These are phyloP conservation scores for Leccinum proximum DNA, from an alignment of 1,284 basidiomycete genomes.

Conservation along the genomic window DNA sequence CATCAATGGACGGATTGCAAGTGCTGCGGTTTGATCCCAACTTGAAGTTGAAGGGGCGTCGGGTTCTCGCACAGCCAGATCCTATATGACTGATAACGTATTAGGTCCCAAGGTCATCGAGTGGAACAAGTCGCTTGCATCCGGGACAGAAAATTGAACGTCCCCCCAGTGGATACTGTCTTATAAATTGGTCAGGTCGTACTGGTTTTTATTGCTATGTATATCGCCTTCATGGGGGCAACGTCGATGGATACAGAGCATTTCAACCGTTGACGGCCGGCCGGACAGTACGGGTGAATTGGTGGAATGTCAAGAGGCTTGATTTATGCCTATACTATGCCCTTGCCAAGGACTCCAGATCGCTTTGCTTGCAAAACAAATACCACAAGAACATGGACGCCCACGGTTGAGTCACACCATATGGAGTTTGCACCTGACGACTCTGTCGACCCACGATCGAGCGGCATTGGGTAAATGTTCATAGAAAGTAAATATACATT, in stretches of 20 bases:
- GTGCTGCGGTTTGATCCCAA: slow-evolving; percentile 71
- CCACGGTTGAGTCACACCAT: no score
- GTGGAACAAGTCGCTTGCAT: slow-evolving; percentile 37
- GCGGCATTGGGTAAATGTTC: neutral
- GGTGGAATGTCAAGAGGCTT: neutral
- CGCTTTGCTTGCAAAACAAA: neutral
- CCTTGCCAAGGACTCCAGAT: neutral
- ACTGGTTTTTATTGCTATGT: neutral
- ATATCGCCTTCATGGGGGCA: neutral
- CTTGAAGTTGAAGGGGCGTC: slow-evolving; percentile 42
- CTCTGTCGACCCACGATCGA: neutral
- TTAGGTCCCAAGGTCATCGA: slow-evolving; percentile 47
- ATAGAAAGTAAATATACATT: neutral
- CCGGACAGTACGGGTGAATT: neutral
- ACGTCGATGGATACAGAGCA: neutral
- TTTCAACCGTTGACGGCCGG: neutral
- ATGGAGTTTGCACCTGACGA: no score
- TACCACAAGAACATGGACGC: no score
- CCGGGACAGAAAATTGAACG: neutral
- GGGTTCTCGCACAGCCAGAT: neutral
- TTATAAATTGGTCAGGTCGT: neutral
- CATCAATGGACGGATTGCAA: slow-evolving; percentile 76
- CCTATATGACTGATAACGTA: neutral
- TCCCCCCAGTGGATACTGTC: no score
- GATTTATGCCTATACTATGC: neutral